Evolutionary conservation across 352 stramenopile species (phyloP), one percentile per base, ranked within the genome.

Genomic region (Phytopythium cucurbitacearum): DNA sequence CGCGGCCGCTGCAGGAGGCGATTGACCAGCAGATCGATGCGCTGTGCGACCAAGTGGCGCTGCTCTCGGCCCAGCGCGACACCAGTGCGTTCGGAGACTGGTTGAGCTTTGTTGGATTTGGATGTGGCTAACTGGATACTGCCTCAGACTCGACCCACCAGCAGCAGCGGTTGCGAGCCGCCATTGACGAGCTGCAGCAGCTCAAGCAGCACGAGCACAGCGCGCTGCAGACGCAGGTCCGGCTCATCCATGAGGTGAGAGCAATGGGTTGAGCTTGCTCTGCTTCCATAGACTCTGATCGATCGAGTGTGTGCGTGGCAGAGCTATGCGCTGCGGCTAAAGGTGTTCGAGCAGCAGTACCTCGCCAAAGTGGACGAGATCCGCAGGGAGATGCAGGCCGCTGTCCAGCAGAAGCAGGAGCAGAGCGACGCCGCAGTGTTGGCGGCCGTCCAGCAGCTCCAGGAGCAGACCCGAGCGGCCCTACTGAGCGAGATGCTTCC

Each of bases 341-440:
- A 86, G 40, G 54, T 85, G 10, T 80, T 89, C 45, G 72, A 86
- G 53, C 74, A 86, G 38, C 73, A 86, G 51, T 81, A 86, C 38
- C 54, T 73, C 5, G 74, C 64, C 36, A 79, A 78, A 62, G 69
- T 83, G 32, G 64, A 63, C 1, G 73, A 85, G 50, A 79, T 87
- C 40, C 63, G 74, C 53, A 62, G 68, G 7, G 73, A 85, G 41
- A 74, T 80, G 69, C 63, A 72, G 5, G 32, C 38, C 0, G 63
- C 78, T 35, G 81, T 89, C 28, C 60, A 80, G 40, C 70, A 70
- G 15, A 62, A 76, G 41, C 60, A 65, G 28, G 57, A 73, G 44
- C 53, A 72, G 40, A 72, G 69, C 12, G 76, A 84, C 12, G 21
- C 48, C 1, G 62, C 54, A 5, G 59, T 89, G 11, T 48, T 81